Conservation (phyloP, 768 basidiomycete species). For the Pholiota conissans region DNA sequence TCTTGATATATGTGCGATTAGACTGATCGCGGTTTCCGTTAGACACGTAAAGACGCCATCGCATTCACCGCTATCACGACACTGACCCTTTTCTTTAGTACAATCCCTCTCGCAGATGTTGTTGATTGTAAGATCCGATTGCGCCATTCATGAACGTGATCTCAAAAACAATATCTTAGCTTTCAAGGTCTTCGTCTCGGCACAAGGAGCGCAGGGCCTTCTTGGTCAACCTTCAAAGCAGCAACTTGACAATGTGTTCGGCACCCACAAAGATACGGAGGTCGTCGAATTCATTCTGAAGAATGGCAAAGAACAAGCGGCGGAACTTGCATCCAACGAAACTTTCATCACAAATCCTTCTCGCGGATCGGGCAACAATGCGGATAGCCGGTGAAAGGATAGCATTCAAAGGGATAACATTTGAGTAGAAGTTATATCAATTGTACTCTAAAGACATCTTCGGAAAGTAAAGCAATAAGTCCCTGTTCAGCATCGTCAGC, state of each 20-base stretch:
- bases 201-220: conserved; percentile 77
- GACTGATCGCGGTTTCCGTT: conserved; percentile 8
- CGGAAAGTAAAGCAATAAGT: neutral
- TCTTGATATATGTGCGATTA: conserved; percentile 15
- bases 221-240: conserved; percentile 78
- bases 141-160: neutral
- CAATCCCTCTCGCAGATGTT: conserved; percentile 71
- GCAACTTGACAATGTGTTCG: conserved; percentile 76
- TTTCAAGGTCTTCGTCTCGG: conserved; percentile 68
- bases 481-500: neutral
- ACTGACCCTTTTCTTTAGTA: conserved; percentile 35
- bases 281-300: conserved; percentile 59
- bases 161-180: conserved; percentile 37
- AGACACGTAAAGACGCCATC: conserved; percentile 62
- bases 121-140: conserved; percentile 67
- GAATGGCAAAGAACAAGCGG: conserved; percentile 59
- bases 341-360: conserved; percentile 21
- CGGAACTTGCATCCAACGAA: conserved; percentile 39
- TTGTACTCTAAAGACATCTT: too few relatives aligned
- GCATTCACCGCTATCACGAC: neutral
- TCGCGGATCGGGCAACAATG: conserved; percentile 32
- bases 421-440: neutral
- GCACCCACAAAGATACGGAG: conserved; percentile 61
- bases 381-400: neutral
- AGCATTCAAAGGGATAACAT: neutral